Conservation (phyloP, 1,284 basidiomycete genomes). For the Boletus nobilissimus region DNA sequence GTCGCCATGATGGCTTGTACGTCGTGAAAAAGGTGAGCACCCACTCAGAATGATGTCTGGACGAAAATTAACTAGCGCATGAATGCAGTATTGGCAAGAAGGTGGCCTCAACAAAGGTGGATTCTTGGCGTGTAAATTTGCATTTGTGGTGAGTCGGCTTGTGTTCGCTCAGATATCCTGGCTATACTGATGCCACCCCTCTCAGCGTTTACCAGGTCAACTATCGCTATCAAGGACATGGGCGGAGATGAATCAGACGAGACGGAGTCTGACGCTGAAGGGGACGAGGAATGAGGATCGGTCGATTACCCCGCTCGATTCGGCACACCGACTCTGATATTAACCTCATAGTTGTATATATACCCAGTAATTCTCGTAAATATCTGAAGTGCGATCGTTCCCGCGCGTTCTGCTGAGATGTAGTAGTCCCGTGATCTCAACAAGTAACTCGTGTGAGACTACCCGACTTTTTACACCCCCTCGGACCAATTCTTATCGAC, state of each 20-base stretch:
- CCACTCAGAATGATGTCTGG: background rate
- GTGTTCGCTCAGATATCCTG: no score
- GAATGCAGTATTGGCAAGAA: slow-evolving; percentile 72
- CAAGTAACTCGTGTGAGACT: no score
- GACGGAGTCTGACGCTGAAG: slow-evolving; percentile 25
- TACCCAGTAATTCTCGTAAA: background rate
- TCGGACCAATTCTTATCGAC: background rate
- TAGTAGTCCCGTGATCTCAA: no score
- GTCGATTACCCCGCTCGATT: background rate
- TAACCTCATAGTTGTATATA: slow-evolving; percentile 5
- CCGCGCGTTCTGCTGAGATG: no score
- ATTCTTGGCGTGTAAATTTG: no score
- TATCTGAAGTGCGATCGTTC: no score
- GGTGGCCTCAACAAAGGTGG: slow-evolving; percentile 57
- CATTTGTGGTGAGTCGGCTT: no score
- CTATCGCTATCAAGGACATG: background rate
- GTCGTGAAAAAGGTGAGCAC: slow-evolving; percentile 69
- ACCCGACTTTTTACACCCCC: no score
- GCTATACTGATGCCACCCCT: no score
- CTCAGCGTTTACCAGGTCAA: no score
- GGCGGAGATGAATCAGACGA: slow-evolving; percentile 32
- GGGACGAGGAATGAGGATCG: background rate
- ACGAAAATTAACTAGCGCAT: background rate
- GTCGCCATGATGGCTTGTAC: slow-evolving; percentile 89
- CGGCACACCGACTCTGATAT: background rate